A percentile compares a stretch with the other conserved stretches of the same genome.
Evolutionary conservation across 2,329 filamentous ascomycete genomes (phyloP).

Genomic region (Microsporum canis): DNA sequence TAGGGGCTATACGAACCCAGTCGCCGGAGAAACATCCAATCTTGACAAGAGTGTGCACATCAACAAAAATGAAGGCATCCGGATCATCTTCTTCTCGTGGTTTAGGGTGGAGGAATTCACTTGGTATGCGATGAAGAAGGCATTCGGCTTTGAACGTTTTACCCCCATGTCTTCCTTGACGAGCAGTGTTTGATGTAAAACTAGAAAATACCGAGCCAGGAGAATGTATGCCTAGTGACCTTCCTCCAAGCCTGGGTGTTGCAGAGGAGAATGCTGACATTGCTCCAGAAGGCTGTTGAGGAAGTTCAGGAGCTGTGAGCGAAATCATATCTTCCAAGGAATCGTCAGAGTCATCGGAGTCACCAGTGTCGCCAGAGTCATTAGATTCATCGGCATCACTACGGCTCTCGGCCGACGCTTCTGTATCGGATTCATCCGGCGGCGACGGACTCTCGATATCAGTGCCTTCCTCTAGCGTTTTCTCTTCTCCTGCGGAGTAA

Average conservation of each 20-base stretch:
- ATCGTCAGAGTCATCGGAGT: conserved; percentile 75
- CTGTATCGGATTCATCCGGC: conserved; percentile 52
- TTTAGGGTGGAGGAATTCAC: conserved; percentile 73
- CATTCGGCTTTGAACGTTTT: conserved; percentile 78
- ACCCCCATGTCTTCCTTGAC: conserved; percentile 58
- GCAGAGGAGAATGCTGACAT: conserved; percentile 69
- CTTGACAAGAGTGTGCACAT: conserved; percentile 71
- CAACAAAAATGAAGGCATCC: conserved; percentile 76
- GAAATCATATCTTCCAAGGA: conserved; percentile 91
- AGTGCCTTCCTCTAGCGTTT: conserved; percentile 33
- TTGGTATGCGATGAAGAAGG: conserved; percentile 58
- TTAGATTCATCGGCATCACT: conserved; percentile 78
- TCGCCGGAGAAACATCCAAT: conserved; percentile 96
- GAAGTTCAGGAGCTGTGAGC: conserved; percentile 64
- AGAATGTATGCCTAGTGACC: conserved; percentile 60
- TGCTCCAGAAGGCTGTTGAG: conserved; percentile 65
- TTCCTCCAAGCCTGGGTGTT: conserved; percentile 64
- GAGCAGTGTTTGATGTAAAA: conserved; percentile 72
- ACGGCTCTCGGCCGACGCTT: conserved; percentile 39
- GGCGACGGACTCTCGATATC: conserved; percentile 45
- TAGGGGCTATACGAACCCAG: conserved; percentile 77
- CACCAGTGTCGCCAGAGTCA: conserved; percentile 65
- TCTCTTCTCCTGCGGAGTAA: conserved; percentile 81
- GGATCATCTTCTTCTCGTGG: conserved; percentile 77
- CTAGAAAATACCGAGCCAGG: conserved; percentile 83